These are phyloP conservation scores for Colletotrichum sidae DNA, from an alignment of 2,329 filamentous ascomycete species.

Conservation along the genomic window DNA sequence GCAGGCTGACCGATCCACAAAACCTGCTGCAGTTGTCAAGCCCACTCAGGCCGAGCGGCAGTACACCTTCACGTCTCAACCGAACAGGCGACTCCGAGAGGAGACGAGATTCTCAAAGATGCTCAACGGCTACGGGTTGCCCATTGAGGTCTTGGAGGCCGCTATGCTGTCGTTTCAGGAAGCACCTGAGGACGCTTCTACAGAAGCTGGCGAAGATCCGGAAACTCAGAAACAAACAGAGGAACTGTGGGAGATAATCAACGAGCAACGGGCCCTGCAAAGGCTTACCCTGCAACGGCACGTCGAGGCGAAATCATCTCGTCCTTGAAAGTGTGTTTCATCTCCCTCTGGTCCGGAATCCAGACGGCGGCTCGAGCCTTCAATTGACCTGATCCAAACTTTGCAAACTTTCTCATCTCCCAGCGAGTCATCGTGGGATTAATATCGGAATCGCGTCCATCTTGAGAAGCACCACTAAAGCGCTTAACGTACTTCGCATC, in stretches of 20 bases:
- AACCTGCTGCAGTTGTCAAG: conserved; percentile 77
- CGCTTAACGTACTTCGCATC: conserved; percentile 7
- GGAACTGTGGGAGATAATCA: conserved; percentile 53
- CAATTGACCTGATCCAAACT: conserved; percentile 37
- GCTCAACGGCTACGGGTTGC: conserved; percentile 60
- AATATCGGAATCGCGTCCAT: conserved; percentile 21
- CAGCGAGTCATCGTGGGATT: conserved; percentile 24
- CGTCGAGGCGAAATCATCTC: conserved; percentile 42
- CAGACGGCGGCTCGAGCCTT: conserved; percentile 35
- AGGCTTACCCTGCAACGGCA: conserved; percentile 46
- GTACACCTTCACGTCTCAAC: conserved; percentile 75
- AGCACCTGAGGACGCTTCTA: conserved; percentile 46
- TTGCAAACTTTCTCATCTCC: conserved; percentile 7
- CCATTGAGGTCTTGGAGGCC: conserved; percentile 58
- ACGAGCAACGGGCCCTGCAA: conserved; percentile 50
- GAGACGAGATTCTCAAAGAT: conserved; percentile 59
- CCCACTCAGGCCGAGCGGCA: conserved; percentile 76
- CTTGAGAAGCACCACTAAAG: conserved; percentile 14
- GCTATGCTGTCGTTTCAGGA: conserved; percentile 59
- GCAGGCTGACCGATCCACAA: conserved; percentile 58
- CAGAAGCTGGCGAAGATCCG: conserved; percentile 39
- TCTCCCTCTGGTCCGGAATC: conserved; percentile 13
- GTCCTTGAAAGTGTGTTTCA: conserved; percentile 32
- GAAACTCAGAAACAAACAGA: conserved; percentile 47
- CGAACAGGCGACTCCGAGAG: conserved; percentile 58